Evolutionary conservation across 345 rosid genomes (phyloP).

Genomic region (Populus nigra): DNA sequence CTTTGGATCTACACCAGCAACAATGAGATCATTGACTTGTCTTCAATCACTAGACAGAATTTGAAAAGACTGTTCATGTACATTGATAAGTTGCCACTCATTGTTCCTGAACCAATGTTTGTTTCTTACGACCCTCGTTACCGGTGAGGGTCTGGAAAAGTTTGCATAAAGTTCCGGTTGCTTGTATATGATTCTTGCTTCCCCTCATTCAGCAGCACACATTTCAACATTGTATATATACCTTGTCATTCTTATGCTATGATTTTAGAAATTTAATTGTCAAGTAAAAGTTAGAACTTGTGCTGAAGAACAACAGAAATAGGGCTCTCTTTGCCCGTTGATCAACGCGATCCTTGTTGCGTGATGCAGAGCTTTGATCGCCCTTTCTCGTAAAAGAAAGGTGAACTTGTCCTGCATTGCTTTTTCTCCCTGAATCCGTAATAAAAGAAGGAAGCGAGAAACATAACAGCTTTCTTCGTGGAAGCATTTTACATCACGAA

Average conservation of each 20-base stretch:
- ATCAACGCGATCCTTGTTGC: too few species aligned
- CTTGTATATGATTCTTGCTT: slow-evolving; percentile 23
- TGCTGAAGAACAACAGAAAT: neutral
- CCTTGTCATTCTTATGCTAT: neutral
- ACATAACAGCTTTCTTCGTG: too few species aligned
- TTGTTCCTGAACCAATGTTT: slow-evolving; percentile 47
- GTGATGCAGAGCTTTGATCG: too few species aligned
- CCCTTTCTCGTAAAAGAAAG: too few species aligned
- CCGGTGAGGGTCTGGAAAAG: neutral
- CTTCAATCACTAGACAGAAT: slow-evolving; percentile 53
- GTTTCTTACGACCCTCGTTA: slow-evolving; percentile 17
- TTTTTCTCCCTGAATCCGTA: too few species aligned
- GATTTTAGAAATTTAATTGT: neutral
- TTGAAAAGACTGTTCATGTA: slow-evolving; percentile 55
- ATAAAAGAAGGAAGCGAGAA: too few species aligned
- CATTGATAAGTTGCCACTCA: slow-evolving; percentile 56
- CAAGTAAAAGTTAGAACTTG: neutral
- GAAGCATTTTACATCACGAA: too few species aligned
- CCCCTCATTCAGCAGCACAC: neutral
- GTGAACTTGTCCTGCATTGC: too few species aligned
- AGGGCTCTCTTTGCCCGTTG: neutral
- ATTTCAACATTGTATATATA: slow-evolving; percentile 22
- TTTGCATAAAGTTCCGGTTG: slow-evolving; percentile 19
- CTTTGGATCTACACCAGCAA: slow-evolving; percentile 59
- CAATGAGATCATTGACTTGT: slow-evolving; percentile 48